Percentiles rank a stretch among this genome's conserved stretches.
Conservation (phyloP, 2,329 filamentous ascomycete genomes). For the Botrytis squamosa region DNA sequence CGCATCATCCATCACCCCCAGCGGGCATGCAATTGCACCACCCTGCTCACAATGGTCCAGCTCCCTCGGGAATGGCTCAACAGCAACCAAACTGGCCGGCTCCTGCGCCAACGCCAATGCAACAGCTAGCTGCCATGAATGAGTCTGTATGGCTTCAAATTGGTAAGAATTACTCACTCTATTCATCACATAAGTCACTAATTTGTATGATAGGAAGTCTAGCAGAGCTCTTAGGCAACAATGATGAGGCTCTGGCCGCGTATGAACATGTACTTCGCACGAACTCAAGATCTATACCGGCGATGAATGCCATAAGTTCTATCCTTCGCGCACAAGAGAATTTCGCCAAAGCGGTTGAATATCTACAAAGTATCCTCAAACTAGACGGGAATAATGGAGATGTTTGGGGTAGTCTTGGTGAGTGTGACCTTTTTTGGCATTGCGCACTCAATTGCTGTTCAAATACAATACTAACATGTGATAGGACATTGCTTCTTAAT, state of each 20-base stretch:
- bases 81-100: slow-evolving; percentile 43
- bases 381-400: slow-evolving; percentile 88
- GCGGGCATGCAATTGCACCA: slow-evolving; percentile 58
- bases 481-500: slow-evolving; percentile 96
- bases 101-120: slow-evolving; percentile 43
- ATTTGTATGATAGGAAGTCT: slow-evolving; percentile 63
- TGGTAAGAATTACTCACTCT: slow-evolving; percentile 57
- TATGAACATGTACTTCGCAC: slow-evolving; percentile 88
- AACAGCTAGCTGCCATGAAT: slow-evolving; percentile 76
- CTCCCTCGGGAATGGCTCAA: slow-evolving; percentile 34
- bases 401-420: slow-evolving; percentile 93
- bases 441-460: slow-evolving; percentile 15
- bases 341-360: slow-evolving; percentile 91
- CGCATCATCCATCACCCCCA: slow-evolving; percentile 39
- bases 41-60: slow-evolving; percentile 30
- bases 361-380: slow-evolving; percentile 85
- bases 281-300: slow-evolving; percentile 83
- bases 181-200: slow-evolving; percentile 32
- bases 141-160: slow-evolving; percentile 91
- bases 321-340: slow-evolving; percentile 90
- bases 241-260: slow-evolving; percentile 83
- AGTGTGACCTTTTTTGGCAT: slow-evolving; percentile 40
- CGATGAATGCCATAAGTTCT: slow-evolving; percentile 91
- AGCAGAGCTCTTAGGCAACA: slow-evolving; percentile 81
- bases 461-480: slow-evolving; percentile 27